Evolutionary conservation across 2,329 filamentous ascomycete genomes (phyloP).

Genomic region (Aureobasidium uvarum): DNA sequence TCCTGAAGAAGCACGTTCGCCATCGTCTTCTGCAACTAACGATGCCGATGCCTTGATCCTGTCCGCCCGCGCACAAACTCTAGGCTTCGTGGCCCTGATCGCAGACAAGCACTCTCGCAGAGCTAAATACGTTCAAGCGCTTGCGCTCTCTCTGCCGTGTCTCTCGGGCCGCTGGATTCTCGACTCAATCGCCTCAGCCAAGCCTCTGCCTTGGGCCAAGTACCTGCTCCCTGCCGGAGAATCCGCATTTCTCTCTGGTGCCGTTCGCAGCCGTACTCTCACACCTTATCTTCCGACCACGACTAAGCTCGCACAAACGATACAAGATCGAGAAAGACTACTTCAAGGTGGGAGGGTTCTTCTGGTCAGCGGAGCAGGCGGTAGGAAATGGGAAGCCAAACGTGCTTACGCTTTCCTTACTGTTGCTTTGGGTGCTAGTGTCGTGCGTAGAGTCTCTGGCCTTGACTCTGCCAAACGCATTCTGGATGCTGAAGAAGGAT

Average conservation of each 20-base stretch:
- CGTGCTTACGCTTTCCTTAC: slow-evolving; percentile 77
- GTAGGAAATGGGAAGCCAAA: slow-evolving; percentile 56
- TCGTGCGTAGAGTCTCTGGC: slow-evolving; percentile 63
- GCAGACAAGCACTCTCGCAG: slow-evolving; percentile 83
- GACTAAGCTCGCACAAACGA: slow-evolving; percentile 57
- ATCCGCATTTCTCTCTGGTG: slow-evolving; percentile 71
- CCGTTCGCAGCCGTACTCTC: slow-evolving; percentile 71
- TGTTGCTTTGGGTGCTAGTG: slow-evolving; percentile 69
- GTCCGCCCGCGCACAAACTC: slow-evolving; percentile 48
- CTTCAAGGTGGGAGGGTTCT: slow-evolving; percentile 31
- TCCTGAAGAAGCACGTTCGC: background rate
- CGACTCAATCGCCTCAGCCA: slow-evolving; percentile 62
- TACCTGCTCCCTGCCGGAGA: slow-evolving; percentile 86
- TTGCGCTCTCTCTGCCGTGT: slow-evolving; percentile 85
- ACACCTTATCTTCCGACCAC: slow-evolving; percentile 57
- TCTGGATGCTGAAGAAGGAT: slow-evolving; percentile 57
- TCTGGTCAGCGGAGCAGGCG: slow-evolving; percentile 52
- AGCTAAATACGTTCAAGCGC: slow-evolving; percentile 89
- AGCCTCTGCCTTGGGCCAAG: slow-evolving; percentile 69
- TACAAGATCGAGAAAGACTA: slow-evolving; percentile 47
- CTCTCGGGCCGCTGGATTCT: slow-evolving; percentile 78
- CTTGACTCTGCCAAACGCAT: slow-evolving; percentile 62
- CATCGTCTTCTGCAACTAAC: background rate
- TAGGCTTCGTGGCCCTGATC: slow-evolving; percentile 81
- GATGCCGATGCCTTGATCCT: slow-evolving; percentile 44